Percentiles rank a stretch among this genome's conserved stretches.
Evolutionary conservation across 441 rosid species (phyloP).

Genomic region (Monsonia emarginata): DNA sequence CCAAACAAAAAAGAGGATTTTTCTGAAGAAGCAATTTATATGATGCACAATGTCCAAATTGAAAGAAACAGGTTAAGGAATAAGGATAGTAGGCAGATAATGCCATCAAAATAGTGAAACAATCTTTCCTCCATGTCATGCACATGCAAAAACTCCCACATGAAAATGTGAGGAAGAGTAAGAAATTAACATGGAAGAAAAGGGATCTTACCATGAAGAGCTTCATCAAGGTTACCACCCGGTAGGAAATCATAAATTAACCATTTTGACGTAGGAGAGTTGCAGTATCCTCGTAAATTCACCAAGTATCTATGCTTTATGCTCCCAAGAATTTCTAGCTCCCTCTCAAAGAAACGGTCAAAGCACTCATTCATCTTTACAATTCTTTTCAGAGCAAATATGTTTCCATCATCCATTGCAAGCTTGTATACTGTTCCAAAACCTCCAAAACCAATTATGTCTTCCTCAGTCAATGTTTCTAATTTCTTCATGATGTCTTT

Average conservation of each 20-base stretch:
- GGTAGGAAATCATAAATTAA: slow-evolving; percentile 81
- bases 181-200: not conserved
- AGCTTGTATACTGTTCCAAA: slow-evolving; percentile 92
- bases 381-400: slow-evolving; percentile 83
- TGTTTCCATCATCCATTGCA: slow-evolving; percentile 90
- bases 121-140: not conserved
- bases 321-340: slow-evolving; percentile 97
- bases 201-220: slow-evolving; percentile 69
- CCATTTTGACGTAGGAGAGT: slow-evolving; percentile 84
- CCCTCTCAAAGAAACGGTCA: slow-evolving; percentile 91
- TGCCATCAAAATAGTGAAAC: not conserved
- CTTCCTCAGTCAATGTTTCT: slow-evolving; percentile 75
- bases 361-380: slow-evolving; percentile 82
- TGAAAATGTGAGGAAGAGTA: not conserved
- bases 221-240: slow-evolving; percentile 97
- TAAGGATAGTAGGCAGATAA: not conserved
- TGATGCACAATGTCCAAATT: slow-evolving; percentile 3
- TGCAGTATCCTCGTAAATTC: slow-evolving; percentile 95
- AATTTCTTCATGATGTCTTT: slow-evolving; percentile 81
- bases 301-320: slow-evolving; percentile 87
- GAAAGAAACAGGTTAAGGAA: not conserved
- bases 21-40: slow-evolving; percentile 2
- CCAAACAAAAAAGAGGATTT: not conserved
- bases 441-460: slow-evolving; percentile 83
- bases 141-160: slow-evolving; percentile 4